Evolutionary conservation across 2,329 filamentous ascomycete species (phyloP).

Genomic region (Plectosphaerella cucumerina): DNA sequence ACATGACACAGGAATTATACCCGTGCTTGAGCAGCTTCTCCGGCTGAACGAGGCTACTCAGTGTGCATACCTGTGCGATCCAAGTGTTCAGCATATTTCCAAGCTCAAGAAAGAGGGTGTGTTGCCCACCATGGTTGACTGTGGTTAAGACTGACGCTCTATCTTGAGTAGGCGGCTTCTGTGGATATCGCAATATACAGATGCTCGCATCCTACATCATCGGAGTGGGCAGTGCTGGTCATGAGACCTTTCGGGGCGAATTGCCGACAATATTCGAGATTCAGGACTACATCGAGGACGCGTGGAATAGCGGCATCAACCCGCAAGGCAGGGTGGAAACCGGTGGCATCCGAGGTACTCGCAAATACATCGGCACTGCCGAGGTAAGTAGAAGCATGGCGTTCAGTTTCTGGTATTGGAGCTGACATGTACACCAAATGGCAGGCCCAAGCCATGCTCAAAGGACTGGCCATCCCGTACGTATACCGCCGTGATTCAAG

Average conservation of each 20-base stretch:
- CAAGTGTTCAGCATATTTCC: slow-evolving; percentile 71
- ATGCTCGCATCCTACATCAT: slow-evolving; percentile 81
- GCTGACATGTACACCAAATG: background rate
- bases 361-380: slow-evolving; percentile 93
- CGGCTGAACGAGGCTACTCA: slow-evolving; percentile 60
- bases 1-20: slow-evolving; percentile 53
- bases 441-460: slow-evolving; percentile 77
- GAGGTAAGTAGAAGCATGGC: slow-evolving; percentile 52
- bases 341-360: slow-evolving; percentile 79
- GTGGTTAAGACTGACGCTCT: background rate
- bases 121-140: background rate
- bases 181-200: slow-evolving; percentile 92
- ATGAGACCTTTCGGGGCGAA: slow-evolving; percentile 52
- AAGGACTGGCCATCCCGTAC: slow-evolving; percentile 62
- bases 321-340: slow-evolving; percentile 71
- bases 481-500: slow-evolving; percentile 18
- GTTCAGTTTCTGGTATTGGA: background rate
- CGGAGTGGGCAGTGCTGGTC: slow-evolving; percentile 49
- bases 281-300: slow-evolving; percentile 80
- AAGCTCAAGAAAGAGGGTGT: slow-evolving; percentile 72
- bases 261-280: slow-evolving; percentile 77
- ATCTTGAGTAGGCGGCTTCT: slow-evolving; percentile 68
- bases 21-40: slow-evolving; percentile 58
- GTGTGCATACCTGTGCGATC: slow-evolving; percentile 76
- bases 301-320: slow-evolving; percentile 86